These are phyloP conservation scores for Beauveria australis DNA, from an alignment of 2,329 filamentous ascomycete genomes.

Conservation along the genomic window DNA sequence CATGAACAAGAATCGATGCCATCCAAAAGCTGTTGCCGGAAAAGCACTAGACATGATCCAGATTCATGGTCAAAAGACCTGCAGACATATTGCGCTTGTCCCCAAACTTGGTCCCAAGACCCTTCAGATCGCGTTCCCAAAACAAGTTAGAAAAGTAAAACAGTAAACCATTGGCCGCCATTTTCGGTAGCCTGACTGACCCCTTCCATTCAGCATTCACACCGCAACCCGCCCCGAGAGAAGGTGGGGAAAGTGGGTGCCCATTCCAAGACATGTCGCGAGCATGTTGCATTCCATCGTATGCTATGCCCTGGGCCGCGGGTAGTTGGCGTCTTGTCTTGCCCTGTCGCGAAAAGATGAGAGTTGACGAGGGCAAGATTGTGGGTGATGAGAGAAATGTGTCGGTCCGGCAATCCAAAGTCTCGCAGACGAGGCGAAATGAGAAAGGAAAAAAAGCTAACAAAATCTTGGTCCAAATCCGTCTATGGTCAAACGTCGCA, in stretches of 20 bases:
- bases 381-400: slow-evolving; percentile 8
- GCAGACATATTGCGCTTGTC: background rate
- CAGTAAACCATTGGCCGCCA: background rate
- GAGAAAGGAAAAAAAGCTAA: slow-evolving; percentile 1
- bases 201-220: background rate
- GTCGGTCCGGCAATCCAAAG: background rate
- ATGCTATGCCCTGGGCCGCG: slow-evolving; percentile 16
- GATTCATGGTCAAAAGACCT: background rate
- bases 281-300: slow-evolving; percentile 22
- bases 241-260: background rate
- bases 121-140: slow-evolving; percentile 1
- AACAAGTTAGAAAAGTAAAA: background rate
- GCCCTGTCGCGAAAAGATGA: slow-evolving; percentile 11
- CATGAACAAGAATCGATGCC: background rate
- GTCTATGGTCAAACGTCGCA: slow-evolving; percentile 13
- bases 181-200: background rate
- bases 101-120: background rate
- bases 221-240: background rate
- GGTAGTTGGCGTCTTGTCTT: slow-evolving; percentile 12
- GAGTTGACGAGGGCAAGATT: slow-evolving; percentile 12
- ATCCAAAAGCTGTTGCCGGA: slow-evolving; percentile 5
- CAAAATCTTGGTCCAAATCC: slow-evolving; percentile 5
- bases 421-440: slow-evolving; percentile 4
- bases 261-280: slow-evolving; percentile 24
- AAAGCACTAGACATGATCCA: slow-evolving; percentile 4